These are phyloP conservation scores for Wallacemonas sp. DNA, from an alignment of 208 protist genomes.

Conservation along the genomic window DNA sequence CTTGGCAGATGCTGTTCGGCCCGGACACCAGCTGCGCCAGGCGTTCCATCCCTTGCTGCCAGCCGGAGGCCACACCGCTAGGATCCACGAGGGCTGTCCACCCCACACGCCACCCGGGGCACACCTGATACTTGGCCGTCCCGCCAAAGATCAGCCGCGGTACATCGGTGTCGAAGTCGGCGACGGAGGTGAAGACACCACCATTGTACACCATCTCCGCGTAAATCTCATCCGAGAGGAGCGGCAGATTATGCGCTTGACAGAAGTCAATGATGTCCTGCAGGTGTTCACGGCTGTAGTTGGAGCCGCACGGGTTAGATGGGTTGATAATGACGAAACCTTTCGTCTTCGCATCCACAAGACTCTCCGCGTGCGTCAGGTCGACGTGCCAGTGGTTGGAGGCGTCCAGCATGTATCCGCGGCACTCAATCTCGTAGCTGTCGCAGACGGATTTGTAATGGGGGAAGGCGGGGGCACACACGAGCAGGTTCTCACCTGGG, in stretches of 20 bases:
- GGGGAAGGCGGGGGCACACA: conserved; percentile 92
- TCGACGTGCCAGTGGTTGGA: conserved; percentile 91
- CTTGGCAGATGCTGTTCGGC: conserved; percentile 87
- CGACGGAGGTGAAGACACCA: conserved; percentile 75
- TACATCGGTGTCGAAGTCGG: conserved; percentile 77
- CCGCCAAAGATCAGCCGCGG: conserved; percentile 87
- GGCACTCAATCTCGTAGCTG: conserved; percentile 70
- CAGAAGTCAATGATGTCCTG: conserved; percentile 81
- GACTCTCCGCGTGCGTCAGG: conserved; percentile 62
- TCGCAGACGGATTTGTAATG: conserved; percentile 92
- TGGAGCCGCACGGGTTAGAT: conserved; percentile 95
- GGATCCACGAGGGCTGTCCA: conserved; percentile 86
- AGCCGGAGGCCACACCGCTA: conserved; percentile 29
- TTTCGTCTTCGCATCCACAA: conserved; percentile 83
- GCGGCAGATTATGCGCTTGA: conserved; percentile 79
- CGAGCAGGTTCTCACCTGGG: conserved; percentile 89
- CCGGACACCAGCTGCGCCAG: conserved; percentile 85
- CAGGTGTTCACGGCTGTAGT: conserved; percentile 86
- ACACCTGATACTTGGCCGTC: conserved; percentile 90
- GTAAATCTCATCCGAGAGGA: conserved; percentile 96
- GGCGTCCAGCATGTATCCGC: conserved; percentile 80
- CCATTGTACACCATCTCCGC: conserved; percentile 90
- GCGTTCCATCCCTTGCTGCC: conserved; percentile 40
- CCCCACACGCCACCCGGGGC: conserved; percentile 93
- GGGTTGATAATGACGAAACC: conserved; percentile 95